phyloP scores from a whole-genome alignment of 768 basidiomycete genomes.

The Leccinum obscurum region DNA sequence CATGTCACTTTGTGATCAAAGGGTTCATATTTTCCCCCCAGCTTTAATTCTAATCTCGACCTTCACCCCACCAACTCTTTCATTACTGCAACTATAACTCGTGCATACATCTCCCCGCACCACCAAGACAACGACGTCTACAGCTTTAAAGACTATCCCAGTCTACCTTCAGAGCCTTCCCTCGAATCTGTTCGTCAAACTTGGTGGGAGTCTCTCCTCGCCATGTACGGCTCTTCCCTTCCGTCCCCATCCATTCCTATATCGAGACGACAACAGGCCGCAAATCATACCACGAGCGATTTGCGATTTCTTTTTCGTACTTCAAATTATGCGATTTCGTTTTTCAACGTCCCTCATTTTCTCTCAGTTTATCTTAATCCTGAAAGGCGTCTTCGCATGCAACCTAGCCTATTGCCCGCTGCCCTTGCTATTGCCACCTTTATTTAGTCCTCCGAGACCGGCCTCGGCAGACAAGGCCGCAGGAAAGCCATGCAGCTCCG shows the following conservation, averaged over 20 bases:
- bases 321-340: constrained; percentile 73
- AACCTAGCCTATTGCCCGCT: constrained; percentile 65
- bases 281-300: constrained; percentile 50
- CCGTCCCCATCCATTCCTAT: constrained; percentile 35
- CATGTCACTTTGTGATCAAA: constrained; percentile 26
- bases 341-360: constrained; percentile 71
- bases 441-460: constrained; percentile 67
- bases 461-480: constrained; percentile 49
- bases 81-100: constrained; percentile 1
- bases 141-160: constrained; percentile 10
- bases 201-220: constrained; percentile 76
- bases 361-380: constrained; percentile 59
- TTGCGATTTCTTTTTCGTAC: constrained; percentile 63
- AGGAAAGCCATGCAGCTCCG: constrained; percentile 58
- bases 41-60: constrained; percentile 8
- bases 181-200: constrained; percentile 67
- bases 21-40: constrained; percentile 13
- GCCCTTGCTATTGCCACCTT: constrained; percentile 66
- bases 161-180: constrained; percentile 57
- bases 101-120: constrained; percentile 11
- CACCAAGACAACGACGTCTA: constrained; percentile 14
- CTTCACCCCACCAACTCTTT: constrained; percentile 1
- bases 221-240: constrained; percentile 46
- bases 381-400: constrained; percentile 51
- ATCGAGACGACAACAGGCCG: constrained; percentile 47